A percentile compares a stretch with the other conserved stretches of the same genome.
Evolutionary conservation across 2,329 filamentous ascomycete genomes (phyloP).

Genomic region (Lasiodiplodia sp.): DNA sequence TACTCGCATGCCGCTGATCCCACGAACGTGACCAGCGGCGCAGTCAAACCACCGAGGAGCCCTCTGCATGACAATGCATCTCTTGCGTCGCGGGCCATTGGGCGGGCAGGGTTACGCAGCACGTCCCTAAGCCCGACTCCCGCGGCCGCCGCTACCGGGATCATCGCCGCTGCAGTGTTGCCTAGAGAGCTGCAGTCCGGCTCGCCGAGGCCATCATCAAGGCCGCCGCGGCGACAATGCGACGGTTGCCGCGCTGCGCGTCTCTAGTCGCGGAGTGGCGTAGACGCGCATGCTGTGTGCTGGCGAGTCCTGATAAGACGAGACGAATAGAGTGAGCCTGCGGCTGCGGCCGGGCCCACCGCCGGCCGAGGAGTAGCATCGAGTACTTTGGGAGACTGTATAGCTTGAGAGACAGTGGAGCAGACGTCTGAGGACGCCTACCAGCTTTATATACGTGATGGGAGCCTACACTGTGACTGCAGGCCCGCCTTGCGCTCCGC

Average conservation of each 20-base stretch:
- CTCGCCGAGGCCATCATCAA: not conserved
- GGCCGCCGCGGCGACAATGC: constrained; percentile 3
- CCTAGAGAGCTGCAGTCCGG: constrained; percentile 18
- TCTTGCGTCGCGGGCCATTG: constrained; percentile 24
- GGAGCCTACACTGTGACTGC: constrained; percentile 17
- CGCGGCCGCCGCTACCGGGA: constrained; percentile 17
- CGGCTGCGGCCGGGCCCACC: constrained; percentile 2
- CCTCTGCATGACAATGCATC: constrained; percentile 28
- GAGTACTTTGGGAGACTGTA: constrained; percentile 3
- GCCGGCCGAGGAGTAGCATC: constrained; percentile 6
- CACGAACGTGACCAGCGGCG: constrained; percentile 22
- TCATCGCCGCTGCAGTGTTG: constrained; percentile 26
- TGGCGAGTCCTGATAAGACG: constrained; percentile 26
- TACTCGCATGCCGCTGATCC: constrained; percentile 25
- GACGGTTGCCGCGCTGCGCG: constrained; percentile 5
- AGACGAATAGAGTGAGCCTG: constrained; percentile 10
- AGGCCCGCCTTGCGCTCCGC: constrained; percentile 26
- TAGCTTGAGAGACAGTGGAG: constrained; percentile 4
- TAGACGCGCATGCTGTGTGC: constrained; percentile 13
- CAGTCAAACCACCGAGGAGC: constrained; percentile 3
- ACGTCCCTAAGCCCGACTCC: constrained; percentile 9
- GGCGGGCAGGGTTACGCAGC: constrained; percentile 12
- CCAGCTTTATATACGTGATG: constrained; percentile 27
- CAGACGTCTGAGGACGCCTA: constrained; percentile 16
- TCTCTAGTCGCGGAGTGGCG: constrained; percentile 15